Conservation (phyloP, 2,329 filamentous ascomycete genomes). For the Ceratocystiopsis minuta region DNA sequence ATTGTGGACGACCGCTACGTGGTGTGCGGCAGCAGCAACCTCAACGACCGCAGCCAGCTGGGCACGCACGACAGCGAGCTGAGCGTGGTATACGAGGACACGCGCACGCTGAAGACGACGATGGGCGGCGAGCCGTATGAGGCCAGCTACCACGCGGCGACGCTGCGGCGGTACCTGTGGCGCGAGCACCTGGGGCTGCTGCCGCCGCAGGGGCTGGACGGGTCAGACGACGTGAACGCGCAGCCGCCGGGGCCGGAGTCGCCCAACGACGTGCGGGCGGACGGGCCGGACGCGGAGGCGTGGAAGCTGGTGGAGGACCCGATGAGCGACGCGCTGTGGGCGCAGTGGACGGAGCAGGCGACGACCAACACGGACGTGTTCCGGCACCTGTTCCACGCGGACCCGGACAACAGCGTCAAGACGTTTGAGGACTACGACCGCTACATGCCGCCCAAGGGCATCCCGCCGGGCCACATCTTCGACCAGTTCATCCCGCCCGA, state of each 20-base stretch:
- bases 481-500: constrained; percentile 57
- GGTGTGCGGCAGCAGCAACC: constrained; percentile 72
- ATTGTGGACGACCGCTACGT: constrained; percentile 77
- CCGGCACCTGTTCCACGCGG: constrained; percentile 66
- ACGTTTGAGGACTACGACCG: constrained; percentile 79
- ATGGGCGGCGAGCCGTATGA: constrained; percentile 66
- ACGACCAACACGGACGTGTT: constrained; percentile 57
- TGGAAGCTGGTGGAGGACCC: constrained; percentile 55
- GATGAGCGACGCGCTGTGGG: constrained; percentile 45
- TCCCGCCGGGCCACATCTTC: constrained; percentile 74
- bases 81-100: constrained; percentile 78
- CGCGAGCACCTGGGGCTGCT: constrained; percentile 81
- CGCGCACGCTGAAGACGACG: constrained; percentile 44
- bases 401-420: constrained; percentile 80
- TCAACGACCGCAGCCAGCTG: constrained; percentile 80
- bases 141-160: constrained; percentile 60
- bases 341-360: constrained; percentile 51
- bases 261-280: constrained; percentile 43
- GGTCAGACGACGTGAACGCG: constrained; percentile 54
- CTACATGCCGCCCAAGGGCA: constrained; percentile 51
- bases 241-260: constrained; percentile 49
- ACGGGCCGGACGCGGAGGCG: constrained; percentile 40
- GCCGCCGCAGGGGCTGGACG: constrained; percentile 51
- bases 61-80: constrained; percentile 85
- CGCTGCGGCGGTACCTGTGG: constrained; percentile 70